Conservation (phyloP, 192 early-diverging fungal species). For the Umbelopsis ramanniana region DNA sequence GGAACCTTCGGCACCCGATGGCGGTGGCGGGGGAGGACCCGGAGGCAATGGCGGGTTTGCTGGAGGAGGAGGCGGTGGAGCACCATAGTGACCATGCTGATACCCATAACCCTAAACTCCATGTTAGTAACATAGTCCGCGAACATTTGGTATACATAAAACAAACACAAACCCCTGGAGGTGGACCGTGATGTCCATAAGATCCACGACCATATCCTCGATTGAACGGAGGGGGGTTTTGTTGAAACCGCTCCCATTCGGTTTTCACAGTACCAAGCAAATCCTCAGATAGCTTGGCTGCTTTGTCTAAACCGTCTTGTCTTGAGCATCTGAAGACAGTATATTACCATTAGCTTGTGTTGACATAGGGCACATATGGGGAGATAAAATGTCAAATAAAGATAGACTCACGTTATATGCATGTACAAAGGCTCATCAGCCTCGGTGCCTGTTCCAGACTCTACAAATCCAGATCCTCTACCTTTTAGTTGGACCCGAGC, state of each 20-base stretch:
- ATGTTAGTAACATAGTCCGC: conserved; percentile 11
- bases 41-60: conserved; percentile 26
- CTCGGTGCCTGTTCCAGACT: conserved; percentile 63
- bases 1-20: background rate
- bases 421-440: conserved; percentile 81
- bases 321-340: conserved; percentile 51
- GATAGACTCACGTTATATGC: conserved; percentile 72
- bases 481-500: conserved; percentile 84
- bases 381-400: too few species aligned
- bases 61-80: conserved; percentile 20
- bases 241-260: conserved; percentile 62
- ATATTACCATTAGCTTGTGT: background rate
- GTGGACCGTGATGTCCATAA: conserved; percentile 35
- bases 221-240: conserved; percentile 40
- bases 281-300: conserved; percentile 71
- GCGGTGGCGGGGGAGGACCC: conserved; percentile 27
- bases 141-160: background rate
- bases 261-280: conserved; percentile 77
- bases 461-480: conserved; percentile 80
- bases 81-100: conserved; percentile 23
- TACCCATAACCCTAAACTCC: conserved; percentile 22
- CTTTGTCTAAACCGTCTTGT: conserved; percentile 72
- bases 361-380: background rate
- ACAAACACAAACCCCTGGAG: background rate
- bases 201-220: conserved; percentile 34